Evolutionary conservation across 2,329 filamentous ascomycete species (phyloP).

Genomic region (Leptosphaerulina australis): DNA sequence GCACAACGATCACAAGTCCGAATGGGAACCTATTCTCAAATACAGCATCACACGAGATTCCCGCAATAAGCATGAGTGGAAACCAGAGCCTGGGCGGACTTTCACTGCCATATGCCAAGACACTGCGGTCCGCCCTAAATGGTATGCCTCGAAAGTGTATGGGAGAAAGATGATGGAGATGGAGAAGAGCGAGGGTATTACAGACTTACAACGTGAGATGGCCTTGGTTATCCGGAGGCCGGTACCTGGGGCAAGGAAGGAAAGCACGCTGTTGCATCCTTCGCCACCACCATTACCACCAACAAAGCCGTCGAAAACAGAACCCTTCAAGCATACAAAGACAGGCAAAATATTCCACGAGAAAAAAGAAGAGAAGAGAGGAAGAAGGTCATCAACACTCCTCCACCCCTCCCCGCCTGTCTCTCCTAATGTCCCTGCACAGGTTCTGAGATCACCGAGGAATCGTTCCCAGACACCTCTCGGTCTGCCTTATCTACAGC

Average conservation of each 20-base stretch:
- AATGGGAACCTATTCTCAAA: background rate
- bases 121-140: constrained; percentile 5
- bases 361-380: too few species aligned
- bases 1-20: constrained; percentile 14
- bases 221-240: constrained; percentile 17
- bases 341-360: too few species aligned
- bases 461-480: constrained; percentile 21
- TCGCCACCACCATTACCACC: background rate
- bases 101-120: constrained; percentile 15
- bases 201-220: constrained; percentile 7
- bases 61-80: constrained; percentile 20
- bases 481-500: constrained; percentile 11
- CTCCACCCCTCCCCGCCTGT: background rate
- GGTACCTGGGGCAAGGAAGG: background rate
- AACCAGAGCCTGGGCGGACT: constrained; percentile 29
- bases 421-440: background rate
- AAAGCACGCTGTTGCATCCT: constrained; percentile 6
- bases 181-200: constrained; percentile 1
- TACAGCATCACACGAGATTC: background rate
- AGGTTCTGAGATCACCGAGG: constrained; percentile 16
- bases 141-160: constrained; percentile 9
- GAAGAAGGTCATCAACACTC: background rate
- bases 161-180: background rate
- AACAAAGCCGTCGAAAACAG: too few species aligned
- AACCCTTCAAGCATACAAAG: too few species aligned